These are phyloP conservation scores for Thalassiosira exigua DNA, from an alignment of 352 stramenopile genomes.

Conservation along the genomic window DNA sequence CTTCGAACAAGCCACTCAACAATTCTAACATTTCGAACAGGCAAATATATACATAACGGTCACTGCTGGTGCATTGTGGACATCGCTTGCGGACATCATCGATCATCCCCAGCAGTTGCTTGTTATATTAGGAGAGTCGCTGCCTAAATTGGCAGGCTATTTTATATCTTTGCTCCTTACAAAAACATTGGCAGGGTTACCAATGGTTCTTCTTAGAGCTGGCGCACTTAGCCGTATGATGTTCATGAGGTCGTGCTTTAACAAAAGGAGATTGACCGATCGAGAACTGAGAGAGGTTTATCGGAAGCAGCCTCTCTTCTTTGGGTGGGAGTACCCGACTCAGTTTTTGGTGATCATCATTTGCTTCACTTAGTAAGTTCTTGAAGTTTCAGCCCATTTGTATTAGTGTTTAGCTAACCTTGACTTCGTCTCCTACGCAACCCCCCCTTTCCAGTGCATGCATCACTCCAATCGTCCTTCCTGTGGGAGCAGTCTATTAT, in stretches of 20 bases:
- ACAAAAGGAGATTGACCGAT: conserved; percentile 73
- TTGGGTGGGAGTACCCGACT: conserved; percentile 84
- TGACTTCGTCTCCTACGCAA: too few species aligned
- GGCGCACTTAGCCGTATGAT: conserved; percentile 77
- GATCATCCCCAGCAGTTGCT: conserved; percentile 74
- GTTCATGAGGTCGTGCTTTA: conserved; percentile 68
- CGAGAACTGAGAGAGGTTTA: conserved; percentile 81
- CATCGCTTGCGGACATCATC: conserved; percentile 79
- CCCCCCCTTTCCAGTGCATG: too few species aligned
- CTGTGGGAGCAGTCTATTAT: conserved; percentile 83
- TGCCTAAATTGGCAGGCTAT: conserved; percentile 84
- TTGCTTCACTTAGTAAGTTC: conserved; percentile 86
- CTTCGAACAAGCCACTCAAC: too few species aligned
- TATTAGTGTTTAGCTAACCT: too few species aligned
- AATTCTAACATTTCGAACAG: too few species aligned
- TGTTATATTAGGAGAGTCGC: conserved; percentile 72
- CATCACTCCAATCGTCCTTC: conserved; percentile 59
- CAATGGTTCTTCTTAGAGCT: conserved; percentile 78
- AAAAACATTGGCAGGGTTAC: conserved; percentile 83
- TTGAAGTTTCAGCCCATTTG: too few species aligned
- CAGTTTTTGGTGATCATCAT: conserved; percentile 88
- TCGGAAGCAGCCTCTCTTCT: conserved; percentile 67
- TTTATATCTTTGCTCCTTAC: conserved; percentile 84
- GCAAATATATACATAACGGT: conserved; percentile 86
- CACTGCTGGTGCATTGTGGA: conserved; percentile 80